phyloP scores from a whole-genome alignment of 2,329 filamentous ascomycete species.

The Huntiella omanensis region DNA sequence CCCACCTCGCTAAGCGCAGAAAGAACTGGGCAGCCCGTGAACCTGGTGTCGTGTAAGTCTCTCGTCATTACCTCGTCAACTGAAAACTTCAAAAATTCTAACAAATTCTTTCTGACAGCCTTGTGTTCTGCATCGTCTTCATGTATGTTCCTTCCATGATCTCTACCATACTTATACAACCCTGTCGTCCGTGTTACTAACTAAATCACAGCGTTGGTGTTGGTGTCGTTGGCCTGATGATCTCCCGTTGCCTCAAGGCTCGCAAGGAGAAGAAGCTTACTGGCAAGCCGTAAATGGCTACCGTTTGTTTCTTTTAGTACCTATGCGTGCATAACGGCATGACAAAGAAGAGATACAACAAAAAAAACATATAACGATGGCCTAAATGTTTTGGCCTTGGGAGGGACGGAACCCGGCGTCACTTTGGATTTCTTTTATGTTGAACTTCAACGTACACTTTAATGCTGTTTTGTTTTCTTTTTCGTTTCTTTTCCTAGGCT shows the following conservation, averaged over 20 bases:
- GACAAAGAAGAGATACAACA: neutral
- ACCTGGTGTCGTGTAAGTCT: slow-evolving; percentile 20
- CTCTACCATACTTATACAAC: neutral
- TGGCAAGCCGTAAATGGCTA: slow-evolving; percentile 8
- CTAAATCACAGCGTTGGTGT: slow-evolving; percentile 18
- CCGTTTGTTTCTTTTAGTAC: no score
- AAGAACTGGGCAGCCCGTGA: slow-evolving; percentile 23
- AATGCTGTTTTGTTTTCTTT: neutral
- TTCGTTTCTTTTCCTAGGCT: neutral
- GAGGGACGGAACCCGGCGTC: neutral
- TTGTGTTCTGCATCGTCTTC: slow-evolving; percentile 26
- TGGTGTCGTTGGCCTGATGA: slow-evolving; percentile 17
- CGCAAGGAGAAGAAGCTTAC: slow-evolving; percentile 19
- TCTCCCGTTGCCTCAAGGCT: slow-evolving; percentile 18
- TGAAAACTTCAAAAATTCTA: neutral
- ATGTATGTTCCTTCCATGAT: slow-evolving; percentile 12
- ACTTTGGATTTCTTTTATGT: slow-evolving; percentile 1
- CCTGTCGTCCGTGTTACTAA: neutral
- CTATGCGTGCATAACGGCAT: no score
- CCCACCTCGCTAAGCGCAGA: slow-evolving; percentile 22
- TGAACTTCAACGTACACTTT: no score
- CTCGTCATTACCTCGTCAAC: neutral
- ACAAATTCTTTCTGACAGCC: slow-evolving; percentile 8
- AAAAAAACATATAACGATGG: neutral
- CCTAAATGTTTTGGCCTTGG: neutral